phyloP scores from a whole-genome alignment of 1,139 yeast species.

The Candida freyschussii region DNA sequence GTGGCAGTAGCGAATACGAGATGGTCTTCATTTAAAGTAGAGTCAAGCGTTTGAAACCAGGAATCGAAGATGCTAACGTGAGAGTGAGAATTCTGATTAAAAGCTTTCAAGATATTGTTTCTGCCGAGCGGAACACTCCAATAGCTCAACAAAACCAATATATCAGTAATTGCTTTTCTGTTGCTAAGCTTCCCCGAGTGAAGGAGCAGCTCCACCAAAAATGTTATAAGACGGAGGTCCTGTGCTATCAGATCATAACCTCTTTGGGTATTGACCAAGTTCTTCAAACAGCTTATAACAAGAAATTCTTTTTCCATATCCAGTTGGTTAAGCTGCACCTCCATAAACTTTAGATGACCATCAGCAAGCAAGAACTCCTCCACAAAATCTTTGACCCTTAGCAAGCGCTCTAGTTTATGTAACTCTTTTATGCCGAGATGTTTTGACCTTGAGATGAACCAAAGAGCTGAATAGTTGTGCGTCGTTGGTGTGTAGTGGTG shows the following conservation, averaged over 20 bases:
- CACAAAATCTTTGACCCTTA: conserved; percentile 22
- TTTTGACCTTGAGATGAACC: conserved; percentile 17
- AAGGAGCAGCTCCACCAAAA: conserved; percentile 40
- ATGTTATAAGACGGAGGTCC: conserved; percentile 38
- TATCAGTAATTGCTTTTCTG: conserved; percentile 64
- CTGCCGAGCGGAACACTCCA: conserved; percentile 45
- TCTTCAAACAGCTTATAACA: conserved; percentile 47
- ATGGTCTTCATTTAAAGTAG: conserved; percentile 65
- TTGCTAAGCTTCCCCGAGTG: conserved; percentile 53
- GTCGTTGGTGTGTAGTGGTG: not conserved
- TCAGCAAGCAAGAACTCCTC: conserved; percentile 16
- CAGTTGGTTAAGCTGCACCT: conserved; percentile 9
- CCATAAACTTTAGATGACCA: conserved; percentile 19
- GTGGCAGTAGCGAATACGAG: conserved; percentile 63
- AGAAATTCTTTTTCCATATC: conserved; percentile 44
- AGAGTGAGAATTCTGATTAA: conserved; percentile 50
- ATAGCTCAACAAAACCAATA: conserved; percentile 43
- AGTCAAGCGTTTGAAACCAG: conserved; percentile 61
- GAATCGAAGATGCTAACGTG: conserved; percentile 47
- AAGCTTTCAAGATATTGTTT: conserved; percentile 51
- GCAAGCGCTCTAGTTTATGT: conserved; percentile 21
- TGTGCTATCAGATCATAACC: conserved; percentile 46
- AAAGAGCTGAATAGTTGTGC: conserved; percentile 12
- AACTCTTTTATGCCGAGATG: conserved; percentile 16
- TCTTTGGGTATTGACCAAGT: conserved; percentile 39